Base-by-base conservation (phyloP, 2,329 filamentous ascomycete species). In the Curvularia sp. region DNA sequence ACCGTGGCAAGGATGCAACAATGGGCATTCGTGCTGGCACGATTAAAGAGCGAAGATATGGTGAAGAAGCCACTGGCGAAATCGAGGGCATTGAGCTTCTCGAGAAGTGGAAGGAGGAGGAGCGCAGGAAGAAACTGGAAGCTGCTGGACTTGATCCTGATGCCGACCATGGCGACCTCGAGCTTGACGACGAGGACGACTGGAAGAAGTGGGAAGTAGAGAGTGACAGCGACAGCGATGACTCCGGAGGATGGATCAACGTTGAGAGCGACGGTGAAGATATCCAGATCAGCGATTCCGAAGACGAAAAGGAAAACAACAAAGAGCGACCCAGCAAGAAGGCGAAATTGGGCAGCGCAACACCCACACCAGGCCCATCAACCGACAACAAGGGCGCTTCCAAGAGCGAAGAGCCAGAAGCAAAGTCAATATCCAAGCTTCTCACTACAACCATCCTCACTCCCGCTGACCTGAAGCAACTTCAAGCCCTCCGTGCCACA, bases 361-460 rank as follows among this genome's bases (percentile, higher is more conserved):
- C 60, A 43, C 47, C 78, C 44, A 80, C 80, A 7, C 49, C 66
- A 0, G 57, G 50, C 5, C 44, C 44, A 35, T 24, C 38, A 47
- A 41, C 42, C 22, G 30, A 64, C 8, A 31, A 53, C n/a, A 78
- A 83, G 44, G 78, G 83, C 46, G 79, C 82, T 41, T 75, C 78
- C 43, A 66, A 66, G 44, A 55, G 74, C n/a, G 77, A 77, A 28
- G 75, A 79, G 5, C 65, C 73, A 4, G 79, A 80, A n/a, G 41
- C 77, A 12, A 73, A 75, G 49, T 64, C 66, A n/a, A 73, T 77
- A 46, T 75, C 73, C 53, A 92, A 88, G 69, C 86, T 97, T 43
- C 93, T 93, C n/a, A 97, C 92, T 0, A 96, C 92, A 2, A 90
- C 91, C 49, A 96, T 99, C 65, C 88, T 99, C 61, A 99, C 95